These are phyloP conservation scores for Neofusicoccum laricinum DNA, from an alignment of 2,329 filamentous ascomycete genomes.

Conservation along the genomic window DNA sequence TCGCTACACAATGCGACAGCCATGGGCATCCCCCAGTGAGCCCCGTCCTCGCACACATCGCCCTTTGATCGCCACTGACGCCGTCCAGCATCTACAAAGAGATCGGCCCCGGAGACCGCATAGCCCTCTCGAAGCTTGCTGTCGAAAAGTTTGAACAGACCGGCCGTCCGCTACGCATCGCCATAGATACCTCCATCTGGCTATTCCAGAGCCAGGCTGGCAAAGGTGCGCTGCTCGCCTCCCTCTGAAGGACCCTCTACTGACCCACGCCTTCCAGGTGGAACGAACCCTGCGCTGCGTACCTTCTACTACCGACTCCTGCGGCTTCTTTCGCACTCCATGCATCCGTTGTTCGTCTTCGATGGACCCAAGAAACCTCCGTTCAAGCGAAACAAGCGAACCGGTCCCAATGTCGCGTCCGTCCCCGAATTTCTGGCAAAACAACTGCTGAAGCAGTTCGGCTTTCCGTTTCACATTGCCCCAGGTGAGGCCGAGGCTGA, in stretches of 20 bases:
- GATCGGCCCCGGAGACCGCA: slow-evolving; percentile 74
- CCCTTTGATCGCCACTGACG: neutral
- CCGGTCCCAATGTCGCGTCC: slow-evolving; percentile 60
- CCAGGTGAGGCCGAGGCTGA: slow-evolving; percentile 96
- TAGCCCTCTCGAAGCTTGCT: slow-evolving; percentile 80
- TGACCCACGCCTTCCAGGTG: slow-evolving; percentile 50
- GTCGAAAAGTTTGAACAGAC: slow-evolving; percentile 70
- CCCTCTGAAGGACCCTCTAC: neutral
- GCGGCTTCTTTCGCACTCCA: slow-evolving; percentile 70
- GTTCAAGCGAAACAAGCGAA: slow-evolving; percentile 82
- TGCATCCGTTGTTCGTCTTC: slow-evolving; percentile 87
- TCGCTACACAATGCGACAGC: slow-evolving; percentile 7
- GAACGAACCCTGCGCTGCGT: slow-evolving; percentile 82
- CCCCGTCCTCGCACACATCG: neutral
- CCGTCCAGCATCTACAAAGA: slow-evolving; percentile 78
- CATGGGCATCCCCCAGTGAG: slow-evolving; percentile 42
- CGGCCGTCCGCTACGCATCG: slow-evolving; percentile 74
- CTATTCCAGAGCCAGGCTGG: slow-evolving; percentile 89
- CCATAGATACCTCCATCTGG: slow-evolving; percentile 96
- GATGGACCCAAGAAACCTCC: slow-evolving; percentile 81
- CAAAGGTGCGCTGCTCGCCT: slow-evolving; percentile 51
- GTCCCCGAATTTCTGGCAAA: slow-evolving; percentile 76
- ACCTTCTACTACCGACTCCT: slow-evolving; percentile 91
- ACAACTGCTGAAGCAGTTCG: slow-evolving; percentile 78
- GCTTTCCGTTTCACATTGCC: slow-evolving; percentile 78